These are phyloP conservation scores for Hypoxylon perforatum DNA, from an alignment of 495 filamentous ascomycete genomes.

Conservation along the genomic window DNA sequence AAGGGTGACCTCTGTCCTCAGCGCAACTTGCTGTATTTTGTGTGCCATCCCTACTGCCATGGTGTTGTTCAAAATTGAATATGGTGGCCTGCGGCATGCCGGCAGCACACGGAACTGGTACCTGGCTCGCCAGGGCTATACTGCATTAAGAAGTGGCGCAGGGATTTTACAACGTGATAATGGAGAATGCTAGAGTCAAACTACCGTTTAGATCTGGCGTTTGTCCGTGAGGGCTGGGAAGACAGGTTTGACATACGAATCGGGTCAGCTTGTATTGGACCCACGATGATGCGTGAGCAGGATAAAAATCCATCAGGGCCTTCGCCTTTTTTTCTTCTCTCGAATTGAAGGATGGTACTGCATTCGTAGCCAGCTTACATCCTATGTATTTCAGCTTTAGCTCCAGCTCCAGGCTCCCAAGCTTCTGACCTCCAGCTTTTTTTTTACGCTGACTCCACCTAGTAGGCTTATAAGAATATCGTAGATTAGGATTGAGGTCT, in stretches of 20 bases:
- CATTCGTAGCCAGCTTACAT: too few species aligned
- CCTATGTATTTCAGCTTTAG: too few species aligned
- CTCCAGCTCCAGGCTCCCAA: too few species aligned
- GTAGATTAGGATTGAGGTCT: too few species aligned
- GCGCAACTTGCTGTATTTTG: neutral
- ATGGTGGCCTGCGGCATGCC: slow-evolving; percentile 29
- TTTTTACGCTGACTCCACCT: too few species aligned
- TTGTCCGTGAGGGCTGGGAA: slow-evolving; percentile 32
- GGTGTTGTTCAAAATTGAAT: neutral
- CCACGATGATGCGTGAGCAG: too few species aligned
- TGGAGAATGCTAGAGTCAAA: slow-evolving; percentile 33
- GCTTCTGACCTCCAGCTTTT: too few species aligned
- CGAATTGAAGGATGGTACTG: too few species aligned
- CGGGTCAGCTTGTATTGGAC: too few species aligned
- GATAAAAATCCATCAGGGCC: too few species aligned
- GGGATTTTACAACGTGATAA: slow-evolving; percentile 24
- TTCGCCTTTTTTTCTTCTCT: too few species aligned
- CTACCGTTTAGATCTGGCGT: slow-evolving; percentile 32
- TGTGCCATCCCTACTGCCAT: slow-evolving; percentile 15
- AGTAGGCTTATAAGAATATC: too few species aligned
- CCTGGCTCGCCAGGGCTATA: neutral
- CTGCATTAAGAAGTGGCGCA: slow-evolving; percentile 18
- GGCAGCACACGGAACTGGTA: slow-evolving; percentile 31
- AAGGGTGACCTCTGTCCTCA: slow-evolving; percentile 7
- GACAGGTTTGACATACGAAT: slow-evolving; percentile 14